Base-by-base conservation (phyloP, 371 early-diverging fungal species). In the Syncephalastrum monosporum region DNA sequence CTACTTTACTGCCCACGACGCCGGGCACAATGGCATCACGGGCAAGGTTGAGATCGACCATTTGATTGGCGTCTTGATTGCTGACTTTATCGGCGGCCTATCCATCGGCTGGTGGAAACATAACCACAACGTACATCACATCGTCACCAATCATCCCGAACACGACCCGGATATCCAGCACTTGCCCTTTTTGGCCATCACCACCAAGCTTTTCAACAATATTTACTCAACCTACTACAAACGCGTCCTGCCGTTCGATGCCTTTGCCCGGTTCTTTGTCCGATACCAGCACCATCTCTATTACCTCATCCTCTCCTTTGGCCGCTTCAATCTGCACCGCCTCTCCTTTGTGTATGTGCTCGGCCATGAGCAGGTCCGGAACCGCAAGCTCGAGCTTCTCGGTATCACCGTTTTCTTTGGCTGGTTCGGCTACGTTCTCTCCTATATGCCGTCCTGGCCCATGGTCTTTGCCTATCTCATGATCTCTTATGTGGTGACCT, bases 101-200 rank as follows among this genome's bases (percentile, higher is more conserved):
- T 87, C 89, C 47, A 69, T 95, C 42, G 97, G 95, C 27, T 97
- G 98, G 97, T 97, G 98, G 98, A 96, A 95, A 68, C 82, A 88
- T 57, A 92, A 83, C 70, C 98, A 97, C 72, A 91, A 96, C 69
- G 93, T 95, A 16, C 97, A 97, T 74, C 97, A 93, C 69, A 88
- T 93, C 46, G 82, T 91, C 47, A 92, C 94, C 60, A 93, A 92
- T 72, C 84, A 92, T 65, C 86, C 87, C 0, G 91, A 92, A 65
- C 90, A 96, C 77, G 98, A 97, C 69, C 97, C 98, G 0, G 97
- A 97, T 72, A 95, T 97, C 61, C 98, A 97, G 73, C 98, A 95
- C 65, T 51, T 97, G 71, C 98, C 98, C 38, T 95, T 97, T 75
- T 82, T 96, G 56, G 96, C 98, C 17, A 81, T 97, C 53, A 86